Evolutionary conservation across 2,329 filamentous ascomycete species (phyloP).

Genomic region (Epichloe festucae): DNA sequence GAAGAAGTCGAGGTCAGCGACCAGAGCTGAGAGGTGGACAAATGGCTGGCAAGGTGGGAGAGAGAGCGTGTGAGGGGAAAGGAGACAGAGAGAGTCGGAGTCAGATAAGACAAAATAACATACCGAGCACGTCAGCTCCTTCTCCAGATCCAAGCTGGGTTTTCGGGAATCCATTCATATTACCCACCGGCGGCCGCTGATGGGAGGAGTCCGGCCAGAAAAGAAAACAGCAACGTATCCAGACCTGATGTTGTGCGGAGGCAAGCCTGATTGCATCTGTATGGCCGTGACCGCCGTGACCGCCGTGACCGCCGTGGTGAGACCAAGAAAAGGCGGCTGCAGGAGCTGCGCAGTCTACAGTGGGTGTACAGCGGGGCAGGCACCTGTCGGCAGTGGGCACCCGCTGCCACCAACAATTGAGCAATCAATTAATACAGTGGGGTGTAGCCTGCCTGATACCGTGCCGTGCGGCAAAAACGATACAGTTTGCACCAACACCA

Average conservation of each 20-base stretch:
- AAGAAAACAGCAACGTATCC: not conserved
- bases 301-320: not conserved
- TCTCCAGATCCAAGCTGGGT: conserved; percentile 62
- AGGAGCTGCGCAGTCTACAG: not conserved
- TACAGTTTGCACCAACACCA: no score
- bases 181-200: conserved; percentile 5
- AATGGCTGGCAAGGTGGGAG: conserved; percentile 2
- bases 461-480: no score
- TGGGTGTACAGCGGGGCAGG: not conserved
- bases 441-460: no score
- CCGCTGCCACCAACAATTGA: no score
- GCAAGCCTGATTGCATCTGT: not conserved
- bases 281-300: no score
- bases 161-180: conserved; percentile 38
- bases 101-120: conserved; percentile 19
- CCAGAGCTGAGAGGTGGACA: not conserved
- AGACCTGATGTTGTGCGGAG: not conserved
- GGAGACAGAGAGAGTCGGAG: not conserved
- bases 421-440: no score
- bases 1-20: not conserved
- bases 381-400: not conserved
- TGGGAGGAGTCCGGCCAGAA: not conserved
- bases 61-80: conserved; percentile 12
- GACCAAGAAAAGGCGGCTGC: not conserved
- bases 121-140: conserved; percentile 90